Percentiles rank a stretch among this genome's conserved stretches.
Evolutionary conservation across 805 yeast species (phyloP).

Genomic region (Candida sphagnicola): DNA sequence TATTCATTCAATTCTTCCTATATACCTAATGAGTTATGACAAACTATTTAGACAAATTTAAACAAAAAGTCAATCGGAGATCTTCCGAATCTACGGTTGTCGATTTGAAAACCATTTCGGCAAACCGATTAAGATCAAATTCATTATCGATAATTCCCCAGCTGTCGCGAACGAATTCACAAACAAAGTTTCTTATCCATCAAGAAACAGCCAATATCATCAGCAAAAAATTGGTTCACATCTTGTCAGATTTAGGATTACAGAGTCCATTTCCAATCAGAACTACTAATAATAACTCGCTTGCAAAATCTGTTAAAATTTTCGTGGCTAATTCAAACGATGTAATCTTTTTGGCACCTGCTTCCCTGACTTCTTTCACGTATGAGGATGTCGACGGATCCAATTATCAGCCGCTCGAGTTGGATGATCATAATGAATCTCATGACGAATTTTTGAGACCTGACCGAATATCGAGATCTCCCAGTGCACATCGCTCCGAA

Average conservation of each 20-base stretch:
- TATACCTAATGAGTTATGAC: neutral
- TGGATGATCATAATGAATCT: conserved; percentile 9
- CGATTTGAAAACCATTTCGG: conserved; percentile 8
- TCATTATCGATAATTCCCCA: conserved; percentile 1
- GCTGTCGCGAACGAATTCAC: conserved; percentile 3
- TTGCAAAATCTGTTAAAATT: conserved; percentile 24
- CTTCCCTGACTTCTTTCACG: conserved; percentile 35
- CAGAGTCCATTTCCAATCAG: conserved; percentile 37
- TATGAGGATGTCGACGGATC: conserved; percentile 43
- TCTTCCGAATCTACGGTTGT: conserved; percentile 11
- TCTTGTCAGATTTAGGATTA: conserved; percentile 34
- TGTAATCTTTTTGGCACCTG: conserved; percentile 37
- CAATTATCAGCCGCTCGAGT: conserved; percentile 10
- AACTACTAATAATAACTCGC: conserved; percentile 21
- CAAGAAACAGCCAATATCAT: conserved; percentile 36
- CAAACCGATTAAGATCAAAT: conserved; percentile 9
- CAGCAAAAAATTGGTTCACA: conserved; percentile 26
- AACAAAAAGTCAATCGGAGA: conserved; percentile 13
- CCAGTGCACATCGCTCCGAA: neutral
- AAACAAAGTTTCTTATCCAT: conserved; percentile 33
- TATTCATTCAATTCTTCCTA: neutral
- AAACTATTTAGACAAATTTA: conserved; percentile 9
- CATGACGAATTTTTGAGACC: neutral
- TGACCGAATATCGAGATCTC: neutral
- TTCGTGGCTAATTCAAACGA: conserved; percentile 38